A percentile compares a stretch with the other conserved stretches of the same genome.
phyloP scores from a whole-genome alignment of 768 basidiomycete species.

The Leccinum boreale region DNA sequence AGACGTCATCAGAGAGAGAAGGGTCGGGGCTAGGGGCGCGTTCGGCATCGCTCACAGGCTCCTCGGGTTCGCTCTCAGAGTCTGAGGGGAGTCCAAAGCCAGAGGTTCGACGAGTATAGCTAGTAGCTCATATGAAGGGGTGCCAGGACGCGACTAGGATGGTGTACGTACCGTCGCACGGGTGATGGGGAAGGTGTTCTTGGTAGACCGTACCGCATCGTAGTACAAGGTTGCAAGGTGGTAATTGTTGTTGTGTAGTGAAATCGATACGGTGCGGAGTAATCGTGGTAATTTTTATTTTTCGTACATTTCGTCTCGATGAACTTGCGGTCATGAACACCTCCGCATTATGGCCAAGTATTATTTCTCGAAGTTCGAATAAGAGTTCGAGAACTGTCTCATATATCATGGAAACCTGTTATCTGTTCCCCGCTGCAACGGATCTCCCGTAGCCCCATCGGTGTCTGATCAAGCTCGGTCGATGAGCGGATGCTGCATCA shows the following conservation, averaged over 20 bases:
- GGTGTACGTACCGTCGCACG: slow-evolving; percentile 33
- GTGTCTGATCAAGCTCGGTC: not conserved
- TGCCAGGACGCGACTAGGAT: slow-evolving; percentile 8
- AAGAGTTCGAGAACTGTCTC: not conserved
- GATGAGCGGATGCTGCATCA: not conserved
- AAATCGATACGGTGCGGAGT: not conserved
- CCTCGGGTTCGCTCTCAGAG: slow-evolving; percentile 36
- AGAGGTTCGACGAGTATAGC: slow-evolving; percentile 37
- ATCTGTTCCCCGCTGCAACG: not conserved
- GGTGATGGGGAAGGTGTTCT: slow-evolving; percentile 51
- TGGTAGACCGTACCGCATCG: slow-evolving; percentile 55
- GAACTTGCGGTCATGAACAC: not conserved
- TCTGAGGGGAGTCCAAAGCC: slow-evolving; percentile 56
- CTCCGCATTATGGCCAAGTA: not conserved
- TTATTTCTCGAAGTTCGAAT: not conserved
- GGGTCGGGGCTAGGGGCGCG: slow-evolving; percentile 28
- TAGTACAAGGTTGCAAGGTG: not conserved
- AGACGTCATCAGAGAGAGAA: slow-evolving; percentile 40
- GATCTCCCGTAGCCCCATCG: not conserved
- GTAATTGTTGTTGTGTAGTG: not conserved
- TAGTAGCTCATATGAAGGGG: not conserved
- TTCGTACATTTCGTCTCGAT: not conserved
- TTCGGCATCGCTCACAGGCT: slow-evolving; percentile 38
- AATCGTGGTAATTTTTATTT: not conserved
- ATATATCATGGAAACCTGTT: not conserved